phyloP scores from a whole-genome alignment of 768 basidiomycete genomes.

The Hericium rajendrae region DNA sequence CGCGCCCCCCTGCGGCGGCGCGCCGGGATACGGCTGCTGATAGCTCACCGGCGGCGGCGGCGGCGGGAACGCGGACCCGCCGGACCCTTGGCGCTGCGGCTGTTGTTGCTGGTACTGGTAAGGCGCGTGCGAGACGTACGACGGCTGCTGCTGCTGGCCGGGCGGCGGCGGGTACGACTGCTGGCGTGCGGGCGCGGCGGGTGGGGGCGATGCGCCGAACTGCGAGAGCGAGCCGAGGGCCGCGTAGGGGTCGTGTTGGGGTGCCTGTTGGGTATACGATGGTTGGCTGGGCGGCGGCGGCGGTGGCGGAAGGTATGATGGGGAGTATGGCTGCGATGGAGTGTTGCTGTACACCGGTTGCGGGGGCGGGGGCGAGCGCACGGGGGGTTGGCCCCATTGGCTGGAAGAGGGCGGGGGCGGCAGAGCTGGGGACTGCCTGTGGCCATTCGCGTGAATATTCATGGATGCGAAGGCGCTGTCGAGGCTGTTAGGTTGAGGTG shows the following conservation, averaged over 20 bases:
- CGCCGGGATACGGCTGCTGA: slow-evolving; percentile 16
- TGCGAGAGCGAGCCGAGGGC: slow-evolving; percentile 9
- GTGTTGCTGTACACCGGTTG: neutral
- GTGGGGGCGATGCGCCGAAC: slow-evolving; percentile 2
- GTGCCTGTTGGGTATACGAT: slow-evolving; percentile 3
- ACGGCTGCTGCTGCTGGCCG: slow-evolving; percentile 3
- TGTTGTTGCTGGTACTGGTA: neutral
- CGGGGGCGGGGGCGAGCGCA: slow-evolving; percentile 4
- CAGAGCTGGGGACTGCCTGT: slow-evolving; percentile 24
- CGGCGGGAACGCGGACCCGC: slow-evolving; percentile 17
- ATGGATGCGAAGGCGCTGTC: slow-evolving; percentile 50
- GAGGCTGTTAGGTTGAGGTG: slow-evolving; percentile 18
- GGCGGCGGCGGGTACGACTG: slow-evolving; percentile 16
- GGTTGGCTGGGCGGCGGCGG: slow-evolving; percentile 9
- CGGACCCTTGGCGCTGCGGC: slow-evolving; percentile 10
- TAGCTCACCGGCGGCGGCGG: slow-evolving; percentile 21
- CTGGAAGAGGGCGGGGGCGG: slow-evolving; percentile 21
- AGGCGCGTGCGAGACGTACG: slow-evolving; percentile 11
- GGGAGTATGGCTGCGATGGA: slow-evolving; percentile 7
- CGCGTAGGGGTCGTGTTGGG: slow-evolving; percentile 13
- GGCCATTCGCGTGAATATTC: slow-evolving; percentile 30
- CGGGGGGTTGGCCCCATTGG: slow-evolving; percentile 6
- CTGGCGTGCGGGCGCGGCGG: slow-evolving; percentile 17
- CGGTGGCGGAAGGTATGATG: slow-evolving; percentile 14
- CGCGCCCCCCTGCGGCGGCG: slow-evolving; percentile 3